These are phyloP conservation scores for Catenaria anguillulae DNA, from an alignment of 371 early-diverging fungal genomes.

Conservation along the genomic window DNA sequence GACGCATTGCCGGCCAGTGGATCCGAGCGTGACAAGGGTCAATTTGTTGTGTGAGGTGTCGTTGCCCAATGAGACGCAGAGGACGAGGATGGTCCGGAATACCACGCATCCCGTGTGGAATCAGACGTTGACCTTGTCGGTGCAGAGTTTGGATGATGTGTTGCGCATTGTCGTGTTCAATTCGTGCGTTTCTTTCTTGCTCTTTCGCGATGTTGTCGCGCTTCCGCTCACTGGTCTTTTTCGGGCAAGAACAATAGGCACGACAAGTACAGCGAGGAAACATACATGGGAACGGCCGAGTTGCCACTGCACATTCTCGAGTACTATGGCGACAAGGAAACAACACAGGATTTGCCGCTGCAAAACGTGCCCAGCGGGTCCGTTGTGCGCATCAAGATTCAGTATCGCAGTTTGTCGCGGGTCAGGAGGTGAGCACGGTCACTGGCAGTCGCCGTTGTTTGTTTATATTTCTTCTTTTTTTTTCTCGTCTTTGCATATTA, in stretches of 20 bases:
- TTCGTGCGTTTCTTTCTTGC: no score
- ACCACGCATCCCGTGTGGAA: neutral
- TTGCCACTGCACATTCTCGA: slow-evolving; percentile 2
- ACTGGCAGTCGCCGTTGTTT: no score
- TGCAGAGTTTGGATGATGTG: neutral
- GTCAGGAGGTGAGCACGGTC: no score
- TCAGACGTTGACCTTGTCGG: neutral
- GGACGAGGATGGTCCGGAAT: neutral
- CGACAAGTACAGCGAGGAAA: neutral
- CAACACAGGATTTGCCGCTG: neutral
- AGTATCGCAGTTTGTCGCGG: no score
- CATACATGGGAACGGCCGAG: neutral
- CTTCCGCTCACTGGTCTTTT: no score
- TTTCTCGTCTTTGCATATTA: no score
- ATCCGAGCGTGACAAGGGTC: neutral
- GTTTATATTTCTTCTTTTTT: no score
- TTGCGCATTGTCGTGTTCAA: neutral
- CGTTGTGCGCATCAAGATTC: no score
- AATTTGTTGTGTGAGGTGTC: neutral
- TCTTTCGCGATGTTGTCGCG: no score
- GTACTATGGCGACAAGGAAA: neutral
- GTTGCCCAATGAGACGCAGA: neutral
- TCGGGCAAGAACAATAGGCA: no score
- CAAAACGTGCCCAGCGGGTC: neutral
- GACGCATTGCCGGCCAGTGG: neutral